These are phyloP conservation scores for Fusarium tupiense DNA, from an alignment of 2,329 filamentous ascomycete genomes.

Conservation along the genomic window DNA sequence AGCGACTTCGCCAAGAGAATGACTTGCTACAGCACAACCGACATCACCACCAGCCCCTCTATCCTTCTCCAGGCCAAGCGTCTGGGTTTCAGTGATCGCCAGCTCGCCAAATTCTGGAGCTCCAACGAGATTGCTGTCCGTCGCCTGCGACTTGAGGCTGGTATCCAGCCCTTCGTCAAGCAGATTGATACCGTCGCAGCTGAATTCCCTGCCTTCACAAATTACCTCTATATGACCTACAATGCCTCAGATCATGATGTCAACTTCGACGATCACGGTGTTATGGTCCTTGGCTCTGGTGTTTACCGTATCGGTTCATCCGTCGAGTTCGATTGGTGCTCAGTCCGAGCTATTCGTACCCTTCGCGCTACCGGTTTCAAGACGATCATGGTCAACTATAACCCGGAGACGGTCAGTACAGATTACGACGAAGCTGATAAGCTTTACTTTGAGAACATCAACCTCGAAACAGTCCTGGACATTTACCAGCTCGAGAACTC, in stretches of 20 bases:
- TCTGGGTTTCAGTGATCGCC: constrained; percentile 92
- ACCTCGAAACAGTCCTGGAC: constrained; percentile 87
- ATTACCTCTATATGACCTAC: constrained; percentile 97
- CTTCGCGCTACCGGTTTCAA: constrained; percentile 86
- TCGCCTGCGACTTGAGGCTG: constrained; percentile 82
- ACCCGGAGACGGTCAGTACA: constrained; percentile 88
- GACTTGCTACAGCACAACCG: constrained; percentile 70
- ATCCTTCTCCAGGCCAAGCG: constrained; percentile 88
- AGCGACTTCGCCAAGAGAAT: constrained; percentile 89
- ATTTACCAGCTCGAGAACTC: constrained; percentile 90
- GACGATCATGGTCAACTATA: constrained; percentile 96
- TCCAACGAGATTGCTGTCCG: constrained; percentile 94
- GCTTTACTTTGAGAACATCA: constrained; percentile 97
- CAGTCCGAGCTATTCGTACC: constrained; percentile 91
- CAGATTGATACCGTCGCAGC: constrained; percentile 98
- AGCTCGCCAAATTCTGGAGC: constrained; percentile 92
- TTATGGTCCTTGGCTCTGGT: constrained; percentile 96
- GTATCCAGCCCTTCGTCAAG: constrained; percentile 90
- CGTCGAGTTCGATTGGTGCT: constrained; percentile 99
- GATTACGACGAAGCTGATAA: constrained; percentile 96
- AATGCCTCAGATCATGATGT: constrained; percentile 90
- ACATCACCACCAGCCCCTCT: constrained; percentile 70
- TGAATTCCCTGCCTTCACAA: constrained; percentile 93
- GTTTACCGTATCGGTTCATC: constrained; percentile 98
- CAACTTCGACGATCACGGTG: constrained; percentile 84